Evolutionary conservation across 768 basidiomycete species (phyloP), one percentile per base, ranked within the genome.

Genomic region (Epithele typhae): DNA sequence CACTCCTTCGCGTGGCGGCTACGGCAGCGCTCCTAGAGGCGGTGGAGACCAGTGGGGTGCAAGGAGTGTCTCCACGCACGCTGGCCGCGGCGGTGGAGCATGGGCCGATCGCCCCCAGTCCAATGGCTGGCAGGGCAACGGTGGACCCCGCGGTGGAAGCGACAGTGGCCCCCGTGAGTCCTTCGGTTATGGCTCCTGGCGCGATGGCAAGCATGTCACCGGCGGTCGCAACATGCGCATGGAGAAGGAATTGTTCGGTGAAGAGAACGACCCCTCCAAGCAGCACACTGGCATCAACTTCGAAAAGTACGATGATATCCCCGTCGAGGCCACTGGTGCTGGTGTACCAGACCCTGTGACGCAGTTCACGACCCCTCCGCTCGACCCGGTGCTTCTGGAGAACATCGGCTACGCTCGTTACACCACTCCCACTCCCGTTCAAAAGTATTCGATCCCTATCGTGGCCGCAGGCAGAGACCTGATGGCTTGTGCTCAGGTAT

Each of bases 381-480:
- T 99, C 59, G 93, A 99, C 68, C 79, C 88, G 37, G 85, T 94
- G 65, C 81, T 99, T 32, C 75, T 98, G 55, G 93, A 96, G 69
- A 99, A 99, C 70, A 99, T 99, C 56, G 73, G 76, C 25, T 87
- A 76, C 68, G 91, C 96, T 65, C 90, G 81, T 73, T 99, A 98
- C 77, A 81, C 83, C 49, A 92, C 83, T 34, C 96, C 96, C 9
- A 99, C 96, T 41, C 96, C 96, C 19, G 96, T 99, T 57, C 96
- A 99, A 82, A 98, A 98, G 77, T 95, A 98, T 68, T 98, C 96
- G 57, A 87, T 99, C 62, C 96, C 96, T 65, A 98, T 98, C 64
- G 94, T 99, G 58, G 87, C 92, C 48, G 81, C 72, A 56, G 83
- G 84, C 59, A 77, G 88, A 67, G 90, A 92, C 69, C 75, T 92